Conservation (phyloP, 371 early-diverging fungal species). For the Mucor velutinosus region DNA sequence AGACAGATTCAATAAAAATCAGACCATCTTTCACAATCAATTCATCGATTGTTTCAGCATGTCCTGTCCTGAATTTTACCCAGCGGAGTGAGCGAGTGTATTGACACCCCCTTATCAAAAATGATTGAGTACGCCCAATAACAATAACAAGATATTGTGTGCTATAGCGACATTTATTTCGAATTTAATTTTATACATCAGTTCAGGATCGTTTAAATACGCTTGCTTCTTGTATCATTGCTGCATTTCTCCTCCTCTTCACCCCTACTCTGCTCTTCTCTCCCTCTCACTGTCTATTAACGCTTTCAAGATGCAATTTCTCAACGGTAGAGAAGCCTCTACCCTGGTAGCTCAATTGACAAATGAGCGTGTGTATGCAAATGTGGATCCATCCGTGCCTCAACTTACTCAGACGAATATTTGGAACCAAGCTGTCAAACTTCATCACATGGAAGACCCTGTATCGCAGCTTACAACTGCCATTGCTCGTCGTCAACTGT, state of each 20-base stretch:
- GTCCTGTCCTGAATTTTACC: neutral
- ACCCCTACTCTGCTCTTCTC: neutral
- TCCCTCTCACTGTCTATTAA: neutral
- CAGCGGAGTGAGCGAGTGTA: neutral
- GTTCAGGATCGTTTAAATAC: neutral
- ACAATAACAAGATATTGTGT: neutral
- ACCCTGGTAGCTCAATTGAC: neutral
- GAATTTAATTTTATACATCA: neutral
- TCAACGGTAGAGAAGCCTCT: slow-evolving; percentile 9
- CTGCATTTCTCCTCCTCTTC: neutral
- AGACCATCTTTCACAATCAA: neutral
- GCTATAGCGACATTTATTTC: neutral
- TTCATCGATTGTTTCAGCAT: neutral
- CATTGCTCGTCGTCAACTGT: neutral
- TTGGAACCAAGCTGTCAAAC: slow-evolving; percentile 3
- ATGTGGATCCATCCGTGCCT: neutral
- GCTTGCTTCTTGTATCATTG: neutral
- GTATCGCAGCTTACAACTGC: neutral
- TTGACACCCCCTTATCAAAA: neutral
- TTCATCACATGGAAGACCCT: neutral
- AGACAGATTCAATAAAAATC: neutral
- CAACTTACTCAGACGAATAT: slow-evolving; percentile 4
- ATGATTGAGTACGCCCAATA: neutral
- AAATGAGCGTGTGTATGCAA: slow-evolving; percentile 11
- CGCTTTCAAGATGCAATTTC: neutral